phyloP scores from a whole-genome alignment of 169 alveolate species.

The Cryptosporidium andersoni region DNA sequence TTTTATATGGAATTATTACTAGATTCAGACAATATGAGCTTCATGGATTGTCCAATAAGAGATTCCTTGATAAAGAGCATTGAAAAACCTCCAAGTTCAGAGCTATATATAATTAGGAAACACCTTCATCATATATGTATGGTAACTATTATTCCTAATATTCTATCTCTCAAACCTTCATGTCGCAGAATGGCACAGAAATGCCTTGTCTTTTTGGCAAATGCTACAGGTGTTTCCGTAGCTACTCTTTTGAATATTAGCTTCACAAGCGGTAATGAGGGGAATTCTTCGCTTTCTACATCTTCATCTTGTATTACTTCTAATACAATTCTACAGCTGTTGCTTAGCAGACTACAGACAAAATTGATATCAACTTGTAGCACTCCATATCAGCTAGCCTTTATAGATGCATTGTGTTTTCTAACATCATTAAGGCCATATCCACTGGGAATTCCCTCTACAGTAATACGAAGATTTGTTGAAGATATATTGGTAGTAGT shows the following conservation, averaged over 20 bases:
- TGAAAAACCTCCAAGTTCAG: conserved; percentile 27
- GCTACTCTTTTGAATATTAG: conserved; percentile 51
- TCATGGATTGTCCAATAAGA: conserved; percentile 2
- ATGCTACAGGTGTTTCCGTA: conserved; percentile 35
- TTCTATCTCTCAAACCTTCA: conserved; percentile 43
- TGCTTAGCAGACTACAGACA: conserved; percentile 63
- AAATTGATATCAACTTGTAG: conserved; percentile 65
- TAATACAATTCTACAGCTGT: conserved; percentile 28
- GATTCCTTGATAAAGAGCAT: conserved; percentile 1
- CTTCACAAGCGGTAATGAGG: conserved; percentile 3
- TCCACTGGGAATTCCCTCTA: conserved; percentile 62
- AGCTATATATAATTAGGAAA: conserved; percentile 6
- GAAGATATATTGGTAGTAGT: conserved; percentile 46
- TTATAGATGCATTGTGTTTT: conserved; percentile 56
- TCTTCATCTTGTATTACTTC: conserved; percentile 8
- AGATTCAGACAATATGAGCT: conserved; percentile 40
- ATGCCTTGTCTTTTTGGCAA: conserved; percentile 30
- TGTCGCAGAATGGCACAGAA: conserved; percentile 70
- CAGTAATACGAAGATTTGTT: conserved; percentile 53
- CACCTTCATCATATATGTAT: conserved; percentile 40
- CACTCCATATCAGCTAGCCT: conserved; percentile 57
- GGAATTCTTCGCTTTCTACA: background rate
- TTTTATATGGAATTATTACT: conserved; percentile 58
- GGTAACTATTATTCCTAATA: conserved; percentile 40
- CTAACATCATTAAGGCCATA: conserved; percentile 51